A percentile compares a stretch with the other conserved stretches of the same genome.
Conservation (phyloP, 2,329 filamentous ascomycete genomes). For the Pseudocercospora pini-densiflorae region DNA sequence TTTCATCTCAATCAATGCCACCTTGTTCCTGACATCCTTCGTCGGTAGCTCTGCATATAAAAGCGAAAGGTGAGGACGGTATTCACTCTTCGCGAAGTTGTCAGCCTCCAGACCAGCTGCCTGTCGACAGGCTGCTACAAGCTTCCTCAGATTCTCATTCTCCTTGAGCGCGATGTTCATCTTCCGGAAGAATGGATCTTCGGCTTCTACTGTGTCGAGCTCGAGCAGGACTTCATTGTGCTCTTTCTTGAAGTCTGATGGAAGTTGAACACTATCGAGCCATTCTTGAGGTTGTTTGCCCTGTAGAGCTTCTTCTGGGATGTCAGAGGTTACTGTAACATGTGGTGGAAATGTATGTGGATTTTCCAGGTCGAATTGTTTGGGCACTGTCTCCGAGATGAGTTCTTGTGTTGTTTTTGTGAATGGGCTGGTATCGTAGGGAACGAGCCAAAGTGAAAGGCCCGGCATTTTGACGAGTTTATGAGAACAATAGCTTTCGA, state of each 20-base stretch:
- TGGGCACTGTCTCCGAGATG: constrained; percentile 31
- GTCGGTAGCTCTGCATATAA: constrained; percentile 30
- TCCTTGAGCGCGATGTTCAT: constrained; percentile 29
- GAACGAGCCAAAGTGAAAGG: constrained; percentile 33
- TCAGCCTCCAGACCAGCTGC: constrained; percentile 19
- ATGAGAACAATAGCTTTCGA: background rate
- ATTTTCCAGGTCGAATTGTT: constrained; percentile 23
- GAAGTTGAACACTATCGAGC: constrained; percentile 25
- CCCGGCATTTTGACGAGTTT: constrained; percentile 11
- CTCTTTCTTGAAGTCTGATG: constrained; percentile 20
- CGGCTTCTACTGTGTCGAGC: constrained; percentile 29
- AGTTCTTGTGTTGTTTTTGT: constrained; percentile 32
- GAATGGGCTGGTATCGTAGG: constrained; percentile 26
- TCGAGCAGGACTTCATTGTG: constrained; percentile 32
- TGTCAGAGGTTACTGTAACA: constrained; percentile 29
- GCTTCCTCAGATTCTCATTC: constrained; percentile 23
- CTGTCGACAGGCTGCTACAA: constrained; percentile 21
- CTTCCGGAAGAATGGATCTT: constrained; percentile 31
- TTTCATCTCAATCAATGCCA: constrained; percentile 33
- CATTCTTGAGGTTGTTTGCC: constrained; percentile 29
- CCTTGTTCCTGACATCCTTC: constrained; percentile 27
- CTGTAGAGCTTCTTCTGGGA: constrained; percentile 11
- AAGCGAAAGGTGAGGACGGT: constrained; percentile 31
- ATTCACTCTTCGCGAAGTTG: constrained; percentile 23
- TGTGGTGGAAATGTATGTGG: constrained; percentile 28